These are phyloP conservation scores for Cyberlindnera americana DNA, from an alignment of 805 yeast genomes.

Conservation along the genomic window DNA sequence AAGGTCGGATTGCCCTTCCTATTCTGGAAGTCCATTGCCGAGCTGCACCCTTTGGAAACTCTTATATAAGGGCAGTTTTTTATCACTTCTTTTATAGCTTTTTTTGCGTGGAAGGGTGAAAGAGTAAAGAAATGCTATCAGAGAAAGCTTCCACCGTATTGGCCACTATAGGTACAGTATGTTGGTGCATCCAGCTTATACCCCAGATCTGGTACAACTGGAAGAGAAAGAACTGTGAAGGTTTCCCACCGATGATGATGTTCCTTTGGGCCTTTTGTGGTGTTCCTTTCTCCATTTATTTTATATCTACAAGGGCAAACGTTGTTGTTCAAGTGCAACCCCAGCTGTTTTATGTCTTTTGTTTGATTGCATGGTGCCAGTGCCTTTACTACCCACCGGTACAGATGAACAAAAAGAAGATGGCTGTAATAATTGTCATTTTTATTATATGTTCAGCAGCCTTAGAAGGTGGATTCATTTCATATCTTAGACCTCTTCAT, in stretches of 20 bases:
- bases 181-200: slow-evolving; percentile 89
- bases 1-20: background rate
- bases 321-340: slow-evolving; percentile 87
- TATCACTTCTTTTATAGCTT: too few relatives aligned
- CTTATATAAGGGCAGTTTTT: too few relatives aligned
- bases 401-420: slow-evolving; percentile 33
- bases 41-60: too few relatives aligned
- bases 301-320: slow-evolving; percentile 66
- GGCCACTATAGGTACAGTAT: slow-evolving; percentile 85
- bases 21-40: background rate
- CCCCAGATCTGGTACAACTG: slow-evolving; percentile 83
- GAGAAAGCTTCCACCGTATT: slow-evolving; percentile 62
- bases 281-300: slow-evolving; percentile 81
- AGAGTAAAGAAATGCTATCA: slow-evolving; percentile 23
- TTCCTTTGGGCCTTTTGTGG: slow-evolving; percentile 78
- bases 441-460: slow-evolving; percentile 50
- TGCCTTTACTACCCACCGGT: slow-evolving; percentile 74
- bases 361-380: slow-evolving; percentile 66
- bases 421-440: slow-evolving; percentile 34
- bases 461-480: slow-evolving; percentile 62
- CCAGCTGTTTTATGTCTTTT: slow-evolving; percentile 70
- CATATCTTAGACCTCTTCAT: slow-evolving; percentile 62
- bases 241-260: slow-evolving; percentile 87
- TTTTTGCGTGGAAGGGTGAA: too few relatives aligned
- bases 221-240: slow-evolving; percentile 73